Evolutionary conservation across 352 stramenopile species (phyloP).

Genomic region (Blastocystis hominis): DNA sequence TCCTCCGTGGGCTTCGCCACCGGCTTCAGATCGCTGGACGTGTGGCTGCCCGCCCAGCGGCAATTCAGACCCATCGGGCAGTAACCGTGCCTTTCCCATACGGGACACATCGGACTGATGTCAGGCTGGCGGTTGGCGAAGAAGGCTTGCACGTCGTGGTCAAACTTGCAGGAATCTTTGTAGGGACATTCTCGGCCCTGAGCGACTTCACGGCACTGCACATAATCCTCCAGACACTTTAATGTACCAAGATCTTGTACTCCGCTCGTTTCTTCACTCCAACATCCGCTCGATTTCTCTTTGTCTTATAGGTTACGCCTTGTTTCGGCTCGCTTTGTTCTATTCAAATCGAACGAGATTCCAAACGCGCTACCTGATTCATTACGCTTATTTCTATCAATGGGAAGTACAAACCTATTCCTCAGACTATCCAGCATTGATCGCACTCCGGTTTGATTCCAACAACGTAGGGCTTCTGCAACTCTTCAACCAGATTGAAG

Average conservation of each 20-base stretch:
- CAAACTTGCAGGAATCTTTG: conserved; percentile 74
- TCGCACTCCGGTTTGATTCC: conserved; percentile 51
- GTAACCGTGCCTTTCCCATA: conserved; percentile 41
- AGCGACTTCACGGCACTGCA: conserved; percentile 67
- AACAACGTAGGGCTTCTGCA: conserved; percentile 43
- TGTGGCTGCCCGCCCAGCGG: conserved; percentile 11
- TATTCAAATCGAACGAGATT: background rate
- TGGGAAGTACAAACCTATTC: conserved; percentile 48
- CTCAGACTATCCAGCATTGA: background rate
- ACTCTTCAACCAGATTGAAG: background rate
- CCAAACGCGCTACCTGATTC: background rate
- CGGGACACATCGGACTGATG: conserved; percentile 38
- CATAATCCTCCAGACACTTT: background rate
- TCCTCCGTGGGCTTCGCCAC: background rate
- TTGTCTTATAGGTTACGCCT: conserved; percentile 30
- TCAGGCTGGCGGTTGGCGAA: conserved; percentile 69
- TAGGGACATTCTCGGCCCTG: conserved; percentile 68
- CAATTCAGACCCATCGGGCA: conserved; percentile 38
- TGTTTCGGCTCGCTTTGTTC: background rate
- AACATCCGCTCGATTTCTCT: conserved; percentile 43
- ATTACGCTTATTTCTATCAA: background rate
- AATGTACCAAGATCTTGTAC: background rate
- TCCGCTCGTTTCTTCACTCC: conserved; percentile 12
- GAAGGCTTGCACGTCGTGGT: conserved; percentile 71
- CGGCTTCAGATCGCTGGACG: background rate